Evolutionary conservation across 306 rosid species (phyloP), one percentile per base, ranked within the genome.

Genomic region (Trifolium subterraneum): DNA sequence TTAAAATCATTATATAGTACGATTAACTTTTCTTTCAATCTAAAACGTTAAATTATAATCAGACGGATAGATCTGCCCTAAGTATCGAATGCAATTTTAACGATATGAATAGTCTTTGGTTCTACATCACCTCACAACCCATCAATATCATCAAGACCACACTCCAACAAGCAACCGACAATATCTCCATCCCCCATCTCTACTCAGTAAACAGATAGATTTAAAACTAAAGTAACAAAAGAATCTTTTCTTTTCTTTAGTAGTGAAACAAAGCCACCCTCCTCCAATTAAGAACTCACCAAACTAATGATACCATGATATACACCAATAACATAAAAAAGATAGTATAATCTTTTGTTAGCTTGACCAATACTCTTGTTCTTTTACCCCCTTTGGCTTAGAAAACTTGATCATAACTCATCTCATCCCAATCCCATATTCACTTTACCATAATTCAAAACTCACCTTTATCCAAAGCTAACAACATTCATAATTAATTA

Each of bases 91-190:
- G n/a, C n/a, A n/a, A n/a, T n/a, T n/a, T n/a, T n/a, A n/a, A n/a
- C n/a, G n/a, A n/a, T n/a, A n/a, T n/a, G n/a, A n/a, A n/a, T 22
- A 22, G 25, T 22, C 25, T 22, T n/a, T n/a, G n/a, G n/a, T n/a
- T 22, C 25, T 22, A 22, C 25, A 22, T 1, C 25, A 59, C 39
- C 64, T 59, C 25, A 27, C 38, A 19, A 52, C 52, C 60, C 75
- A 71, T 71, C 84, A 31, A 1, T 58, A 6, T 80, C 82, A 80
- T 63, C 19, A 23, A 64, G 39, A 80, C 63, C 78, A 67, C 77
- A 71, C 60, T 70, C 77, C 38, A 76, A 23, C 80, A 87, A 75
- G 86, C 80, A 83, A 83, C 78, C 71, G 70, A 84, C 82, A 35
- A 62, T 55, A 8, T 35, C 14, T 56, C 54, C 19, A 29, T 2